Evolutionary conservation across 225 moss, liverwort and hornwort species (phyloP), one percentile per base, ranked within the genome.

Genomic region (Pseudoscleropodium purum): DNA sequence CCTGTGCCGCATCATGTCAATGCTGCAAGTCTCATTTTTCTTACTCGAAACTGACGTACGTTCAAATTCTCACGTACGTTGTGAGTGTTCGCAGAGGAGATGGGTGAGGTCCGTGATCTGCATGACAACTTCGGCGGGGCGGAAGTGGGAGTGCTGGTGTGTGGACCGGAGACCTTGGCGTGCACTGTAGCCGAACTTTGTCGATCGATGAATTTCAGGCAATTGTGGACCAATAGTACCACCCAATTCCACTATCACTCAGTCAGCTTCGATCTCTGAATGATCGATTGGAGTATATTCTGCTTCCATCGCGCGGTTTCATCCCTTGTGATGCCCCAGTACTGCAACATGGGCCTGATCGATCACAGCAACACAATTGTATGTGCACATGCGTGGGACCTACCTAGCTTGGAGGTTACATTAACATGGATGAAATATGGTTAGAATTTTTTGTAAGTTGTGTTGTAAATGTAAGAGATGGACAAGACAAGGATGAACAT

Each of bases 231-330:
- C 25, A 70, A 43, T 31, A 86, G 75, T 20, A 72, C 84, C 59
- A 83, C 94, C 61, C 88, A 88, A 30, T 95, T 96, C 73, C 92
- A 95, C 60, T 95, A 91, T 23, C 96, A 96, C 74, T 94, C 94
- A 11, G 91, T 96, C 54, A 96, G 89, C 84, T 95, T 96, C 74
- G 92, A 93, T 75, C 89, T 95, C 11, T 92, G 43, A 85, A 19
- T 10, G 15, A n/a, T 8, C 37, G 11, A n/a, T 4, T 23, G 67
- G n/a, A 34, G 27, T 45, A 36, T 24, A 72, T 19, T 21, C 37
- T 39, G 13, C 13, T 56, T 9, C 4, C 15, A 82, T 45, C 21
- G 45, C 10, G 81, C 19, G 29, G 5, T 30, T 13, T 18, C 39
- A 30, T 60, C 2, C 19, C 39, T 60, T 21, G 26, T 9, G 5